Evolutionary conservation across 2,329 filamentous ascomycete genomes (phyloP), one percentile per base, ranked within the genome.

Genomic region (Ceratocystis destructans): DNA sequence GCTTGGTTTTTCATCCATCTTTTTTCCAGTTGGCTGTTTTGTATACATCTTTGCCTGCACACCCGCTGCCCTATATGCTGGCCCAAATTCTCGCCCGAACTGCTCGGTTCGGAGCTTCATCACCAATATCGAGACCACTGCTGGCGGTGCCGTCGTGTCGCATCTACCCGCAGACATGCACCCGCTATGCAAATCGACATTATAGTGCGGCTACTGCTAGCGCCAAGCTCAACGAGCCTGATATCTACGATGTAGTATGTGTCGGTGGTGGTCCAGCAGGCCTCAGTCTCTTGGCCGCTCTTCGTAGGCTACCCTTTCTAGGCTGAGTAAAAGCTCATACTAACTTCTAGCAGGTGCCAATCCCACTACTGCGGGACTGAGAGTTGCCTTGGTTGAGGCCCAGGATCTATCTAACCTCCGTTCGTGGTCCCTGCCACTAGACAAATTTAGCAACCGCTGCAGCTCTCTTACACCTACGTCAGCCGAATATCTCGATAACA

Each of bases 221-320:
- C 71, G 70, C 48, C 76, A 76, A 68, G 69, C 72, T 31, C 74
- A 73, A 67, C 73, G 79, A 67, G 70, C 75, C 48, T 10, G 89
- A 95, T 70, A 86, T 96, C 72, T 96, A 94, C 78, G 91, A 96
- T 82, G 88, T 96, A 41, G 90, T 96, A 69, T 94, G 90, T 72
- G 88, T 96, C 65, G 91, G 91, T 69, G 92, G 91, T 69, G 91
- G 92, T 4, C 91, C 92, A 28, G 91, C 91, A 57, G 93, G 93
- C 66, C 80, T 99, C 67, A 95, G 90, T 72, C 82, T 95, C 41
- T 77, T 92, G 66, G 83, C 88, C 68, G 87, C 89, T 70, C 80
- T 94, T 55, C 86, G 89, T 92, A 80, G 71, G 81, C 74, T 50
- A 5, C 50, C 31, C 45, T n/a, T 64, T 37, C 17, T 7, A 33